Evolutionary conservation across 768 basidiomycete genomes (phyloP).

Genomic region (Kwoniella sp.): DNA sequence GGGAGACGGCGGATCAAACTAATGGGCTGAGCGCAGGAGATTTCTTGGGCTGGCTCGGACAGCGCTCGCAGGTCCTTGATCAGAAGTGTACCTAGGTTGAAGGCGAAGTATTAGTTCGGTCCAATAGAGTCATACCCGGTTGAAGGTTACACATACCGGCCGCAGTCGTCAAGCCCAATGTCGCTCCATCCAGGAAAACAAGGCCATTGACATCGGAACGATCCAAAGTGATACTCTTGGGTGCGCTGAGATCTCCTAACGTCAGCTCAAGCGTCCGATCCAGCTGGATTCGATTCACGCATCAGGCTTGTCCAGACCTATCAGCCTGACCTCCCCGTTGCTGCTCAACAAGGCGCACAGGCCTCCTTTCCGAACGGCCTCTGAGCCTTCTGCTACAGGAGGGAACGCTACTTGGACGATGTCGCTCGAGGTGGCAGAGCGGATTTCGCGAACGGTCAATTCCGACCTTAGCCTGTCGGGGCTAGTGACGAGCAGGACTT

Average conservation of each 20-base stretch:
- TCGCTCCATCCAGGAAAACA: constrained; percentile 18
- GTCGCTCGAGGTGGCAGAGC: not conserved
- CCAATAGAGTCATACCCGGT: too few species aligned
- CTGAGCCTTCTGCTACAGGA: constrained; percentile 1
- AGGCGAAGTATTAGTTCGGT: not conserved
- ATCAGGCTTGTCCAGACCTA: constrained; percentile 10
- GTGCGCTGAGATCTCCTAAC: constrained; percentile 7
- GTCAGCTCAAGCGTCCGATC: too few species aligned
- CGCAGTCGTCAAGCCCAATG: constrained; percentile 7
- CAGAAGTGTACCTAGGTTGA: constrained; percentile 7
- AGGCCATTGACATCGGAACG: constrained; percentile 2
- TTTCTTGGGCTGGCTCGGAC: not conserved
- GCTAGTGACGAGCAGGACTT: constrained; percentile 6
- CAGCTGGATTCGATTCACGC: not conserved
- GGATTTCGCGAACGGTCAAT: not conserved
- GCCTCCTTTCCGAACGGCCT: constrained; percentile 14
- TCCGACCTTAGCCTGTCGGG: constrained; percentile 1
- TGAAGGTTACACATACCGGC: constrained; percentile 8
- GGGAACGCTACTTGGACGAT: constrained; percentile 15
- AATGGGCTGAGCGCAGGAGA: constrained; percentile 5
- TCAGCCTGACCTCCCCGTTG: constrained; percentile 11
- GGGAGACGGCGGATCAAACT: constrained; percentile 4
- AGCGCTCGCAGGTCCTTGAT: constrained; percentile 18
- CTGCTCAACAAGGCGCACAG: constrained; percentile 13
- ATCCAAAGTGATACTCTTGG: constrained; percentile 10